phyloP scores from a whole-genome alignment of 345 rosid genomes.

The Rhizophora mangle region DNA sequence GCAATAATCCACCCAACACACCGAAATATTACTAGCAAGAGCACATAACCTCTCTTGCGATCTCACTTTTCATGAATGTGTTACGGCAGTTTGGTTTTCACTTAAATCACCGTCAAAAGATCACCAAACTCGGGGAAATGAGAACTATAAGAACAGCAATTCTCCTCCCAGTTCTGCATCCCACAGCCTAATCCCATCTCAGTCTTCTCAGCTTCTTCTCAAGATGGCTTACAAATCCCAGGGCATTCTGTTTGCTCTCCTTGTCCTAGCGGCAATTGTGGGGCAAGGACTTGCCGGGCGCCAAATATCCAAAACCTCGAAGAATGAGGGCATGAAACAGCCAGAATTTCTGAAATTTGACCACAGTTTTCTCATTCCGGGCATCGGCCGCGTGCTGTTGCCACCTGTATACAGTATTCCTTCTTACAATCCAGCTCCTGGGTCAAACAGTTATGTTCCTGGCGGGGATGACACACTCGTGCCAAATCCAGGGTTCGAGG shows the following conservation, averaged over 20 bases:
- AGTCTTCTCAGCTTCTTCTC: background rate
- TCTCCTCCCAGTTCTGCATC: conserved; percentile 10
- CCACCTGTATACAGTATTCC: conserved; percentile 42
- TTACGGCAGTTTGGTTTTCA: background rate
- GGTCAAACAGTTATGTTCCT: conserved; percentile 35
- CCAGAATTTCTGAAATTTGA: conserved; percentile 48
- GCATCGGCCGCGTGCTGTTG: conserved; percentile 52
- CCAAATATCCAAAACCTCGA: conserved; percentile 29
- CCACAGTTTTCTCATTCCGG: conserved; percentile 54
- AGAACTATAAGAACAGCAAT: conserved; percentile 22
- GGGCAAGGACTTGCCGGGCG: conserved; percentile 47
- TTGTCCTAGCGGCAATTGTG: conserved; percentile 34
- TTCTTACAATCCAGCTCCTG: conserved; percentile 34
- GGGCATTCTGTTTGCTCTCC: conserved; percentile 21
- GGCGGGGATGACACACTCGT: conserved; percentile 61
- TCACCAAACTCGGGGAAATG: conserved; percentile 25
- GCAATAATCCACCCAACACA: background rate
- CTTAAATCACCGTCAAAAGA: conserved; percentile 30
- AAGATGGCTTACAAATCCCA: conserved; percentile 36
- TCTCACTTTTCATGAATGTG: background rate
- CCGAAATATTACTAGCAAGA: too few relatives aligned
- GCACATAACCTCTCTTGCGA: background rate
- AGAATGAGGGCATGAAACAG: conserved; percentile 48
- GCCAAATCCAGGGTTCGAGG: conserved; percentile 67
- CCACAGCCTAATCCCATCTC: background rate